Percentiles rank a stretch among this genome's conserved stretches.
Conservation (phyloP, 306 rosid species). For the Crotalaria pallida region DNA sequence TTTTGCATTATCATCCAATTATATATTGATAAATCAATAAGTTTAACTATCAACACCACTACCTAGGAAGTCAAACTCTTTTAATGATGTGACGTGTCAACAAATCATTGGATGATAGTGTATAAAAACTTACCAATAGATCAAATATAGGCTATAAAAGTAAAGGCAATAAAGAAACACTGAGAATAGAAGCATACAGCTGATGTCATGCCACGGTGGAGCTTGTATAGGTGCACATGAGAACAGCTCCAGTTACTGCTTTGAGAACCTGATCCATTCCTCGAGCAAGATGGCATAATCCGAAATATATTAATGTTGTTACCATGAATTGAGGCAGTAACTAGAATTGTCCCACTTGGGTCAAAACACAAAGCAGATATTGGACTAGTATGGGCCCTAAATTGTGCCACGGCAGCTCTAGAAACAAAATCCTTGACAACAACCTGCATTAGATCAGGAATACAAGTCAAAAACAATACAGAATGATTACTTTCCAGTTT, state of each 20-base stretch:
- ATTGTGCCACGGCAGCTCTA: conserved; percentile 58
- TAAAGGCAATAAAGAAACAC: conserved; percentile 6
- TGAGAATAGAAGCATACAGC: conserved; percentile 48
- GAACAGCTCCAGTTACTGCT: conserved; percentile 53
- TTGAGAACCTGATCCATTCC: conserved; percentile 46
- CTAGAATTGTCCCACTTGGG: conserved; percentile 79
- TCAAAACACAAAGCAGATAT: conserved; percentile 78
- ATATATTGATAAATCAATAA: conserved; percentile 13
- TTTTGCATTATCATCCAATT: conserved; percentile 15
- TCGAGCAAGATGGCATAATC: conserved; percentile 63
- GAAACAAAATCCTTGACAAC: conserved; percentile 61
- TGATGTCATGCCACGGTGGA: conserved; percentile 78
- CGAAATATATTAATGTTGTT: conserved; percentile 71
- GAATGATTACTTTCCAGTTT: conserved; percentile 23
- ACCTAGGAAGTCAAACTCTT: neutral
- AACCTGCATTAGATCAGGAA: conserved; percentile 54
- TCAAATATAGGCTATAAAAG: conserved; percentile 8
- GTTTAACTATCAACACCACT: conserved; percentile 4
- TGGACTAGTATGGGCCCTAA: conserved; percentile 75
- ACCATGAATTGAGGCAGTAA: conserved; percentile 72
- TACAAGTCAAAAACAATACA: conserved; percentile 1
- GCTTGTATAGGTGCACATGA: conserved; percentile 74
- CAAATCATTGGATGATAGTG: conserved; percentile 15
- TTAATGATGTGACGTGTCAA: neutral
- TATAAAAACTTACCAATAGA: neutral